Base-by-base conservation (phyloP, 2,329 filamentous ascomycete species). In the Colletotrichum noveboracense region DNA sequence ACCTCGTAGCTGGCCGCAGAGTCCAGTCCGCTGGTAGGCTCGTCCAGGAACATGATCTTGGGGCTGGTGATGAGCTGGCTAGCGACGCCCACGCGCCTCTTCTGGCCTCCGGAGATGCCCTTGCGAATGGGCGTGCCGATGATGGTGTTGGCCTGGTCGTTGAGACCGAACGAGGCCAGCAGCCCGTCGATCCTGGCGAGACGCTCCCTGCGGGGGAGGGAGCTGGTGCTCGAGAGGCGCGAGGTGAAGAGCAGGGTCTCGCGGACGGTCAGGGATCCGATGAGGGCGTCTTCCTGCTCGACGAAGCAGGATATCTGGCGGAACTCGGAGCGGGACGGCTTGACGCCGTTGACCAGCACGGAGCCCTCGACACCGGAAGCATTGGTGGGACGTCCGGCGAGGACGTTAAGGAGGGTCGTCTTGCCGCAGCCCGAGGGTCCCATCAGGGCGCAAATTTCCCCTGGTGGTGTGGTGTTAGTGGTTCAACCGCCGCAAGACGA, bases 201-300 rank as follows among this genome's bases (percentile, higher is more conserved):
- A 36, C 34, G 56, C 32, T 66, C 66, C n/a, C 16, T 26, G 24
- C 52, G 52, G 16, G 74, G 52, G n/a, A 66, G 64, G 30, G 30
- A 65, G 52, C 84, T 88, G 2, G 89, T 81, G 83, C 79, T 93
- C 79, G 76, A 92, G 85, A 97, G 89, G 32, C 93, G 90, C 0
- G 95, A 94, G 0, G 94, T 93, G 82, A 97, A 97, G 77, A 92
- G 86, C 76, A 98, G 85, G 0, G 95, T 97, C 86, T 97, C 95
- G 32, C 90, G 88, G 10, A 96, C 94, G 0, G 95, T 97, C 78
- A 97, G 87, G 1, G 93, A 93, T 6, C 95, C 95, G 66, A 96
- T 94, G 14, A 97, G 88, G 1, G 94, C 93, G 86, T 98, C 95
- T 78, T 97, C 95, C 83, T 98, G 95, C 86, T 98, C 95, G 26